phyloP scores from a whole-genome alignment of 257 asterid species.

The Nicotiana otophora region DNA sequence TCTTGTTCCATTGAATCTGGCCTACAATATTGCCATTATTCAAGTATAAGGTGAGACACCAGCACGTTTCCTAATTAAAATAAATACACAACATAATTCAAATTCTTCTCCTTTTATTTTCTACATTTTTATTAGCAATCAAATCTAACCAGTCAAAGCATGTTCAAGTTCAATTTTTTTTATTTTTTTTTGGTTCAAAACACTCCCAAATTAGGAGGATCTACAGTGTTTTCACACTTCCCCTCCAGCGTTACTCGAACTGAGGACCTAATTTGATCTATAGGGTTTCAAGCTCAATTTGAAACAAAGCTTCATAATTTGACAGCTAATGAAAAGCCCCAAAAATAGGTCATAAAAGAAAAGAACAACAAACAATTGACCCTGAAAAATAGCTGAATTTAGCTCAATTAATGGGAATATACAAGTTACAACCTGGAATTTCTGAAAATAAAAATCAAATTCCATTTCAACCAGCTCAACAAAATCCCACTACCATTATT shows the following conservation, averaged over 20 bases:
- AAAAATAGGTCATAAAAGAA: background rate
- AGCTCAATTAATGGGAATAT: background rate
- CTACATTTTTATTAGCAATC: background rate
- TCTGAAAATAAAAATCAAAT: background rate
- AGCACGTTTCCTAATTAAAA: background rate
- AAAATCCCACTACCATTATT: background rate
- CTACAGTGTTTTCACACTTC: no score
- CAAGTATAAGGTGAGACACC: background rate
- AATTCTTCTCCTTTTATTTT: background rate
- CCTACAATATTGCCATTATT: slow-evolving; percentile 1
- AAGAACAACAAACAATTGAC: background rate
- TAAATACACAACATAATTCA: background rate
- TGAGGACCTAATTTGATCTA: no score
- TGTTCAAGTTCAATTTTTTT: background rate
- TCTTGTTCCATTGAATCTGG: slow-evolving; percentile 1
- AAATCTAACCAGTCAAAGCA: background rate
- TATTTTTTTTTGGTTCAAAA: no score
- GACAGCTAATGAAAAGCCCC: background rate
- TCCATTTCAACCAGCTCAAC: background rate
- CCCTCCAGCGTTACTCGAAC: no score
- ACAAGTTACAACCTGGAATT: background rate
- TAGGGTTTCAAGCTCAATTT: background rate
- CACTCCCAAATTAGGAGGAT: no score
- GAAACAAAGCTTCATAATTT: background rate
- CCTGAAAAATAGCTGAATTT: background rate